These are phyloP conservation scores for Rugonectria rugulosa DNA, from an alignment of 2,329 filamentous ascomycete genomes.

Conservation along the genomic window DNA sequence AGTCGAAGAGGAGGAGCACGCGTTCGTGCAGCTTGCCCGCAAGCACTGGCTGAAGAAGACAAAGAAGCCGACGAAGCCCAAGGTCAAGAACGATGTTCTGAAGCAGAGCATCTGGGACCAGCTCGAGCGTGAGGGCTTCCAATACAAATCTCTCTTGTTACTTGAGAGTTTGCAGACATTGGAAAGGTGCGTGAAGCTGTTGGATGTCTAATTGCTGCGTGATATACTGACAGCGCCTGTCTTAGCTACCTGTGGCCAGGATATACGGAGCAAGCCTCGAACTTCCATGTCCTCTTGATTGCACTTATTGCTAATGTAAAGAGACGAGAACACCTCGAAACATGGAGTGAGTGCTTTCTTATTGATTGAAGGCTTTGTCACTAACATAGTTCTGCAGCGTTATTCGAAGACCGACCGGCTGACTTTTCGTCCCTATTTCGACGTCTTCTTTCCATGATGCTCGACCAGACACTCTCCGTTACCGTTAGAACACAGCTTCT, in stretches of 20 bases:
- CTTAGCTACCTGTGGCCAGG: slow-evolving; percentile 90
- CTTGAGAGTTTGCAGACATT: slow-evolving; percentile 91
- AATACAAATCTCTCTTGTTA: slow-evolving; percentile 77
- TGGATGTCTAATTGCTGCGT: slow-evolving; percentile 18
- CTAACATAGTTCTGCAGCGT: slow-evolving; percentile 57
- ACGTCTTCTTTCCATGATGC: slow-evolving; percentile 85
- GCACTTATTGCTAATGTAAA: slow-evolving; percentile 88
- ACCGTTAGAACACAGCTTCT: slow-evolving; percentile 82
- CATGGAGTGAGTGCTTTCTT: slow-evolving; percentile 73
- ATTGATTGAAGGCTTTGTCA: background rate
- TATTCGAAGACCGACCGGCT: slow-evolving; percentile 78
- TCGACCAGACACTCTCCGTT: slow-evolving; percentile 72
- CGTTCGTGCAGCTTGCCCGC: slow-evolving; percentile 79
- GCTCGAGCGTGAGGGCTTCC: slow-evolving; percentile 82
- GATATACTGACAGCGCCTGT: slow-evolving; percentile 32
- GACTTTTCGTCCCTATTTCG: slow-evolving; percentile 92
- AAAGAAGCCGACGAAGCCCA: slow-evolving; percentile 68
- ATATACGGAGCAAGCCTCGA: slow-evolving; percentile 86
- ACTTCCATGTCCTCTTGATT: slow-evolving; percentile 89
- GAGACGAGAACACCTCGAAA: slow-evolving; percentile 82
- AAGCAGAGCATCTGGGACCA: slow-evolving; percentile 90
- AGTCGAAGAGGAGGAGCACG: slow-evolving; percentile 74
- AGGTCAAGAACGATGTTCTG: slow-evolving; percentile 83
- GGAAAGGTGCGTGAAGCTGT: slow-evolving; percentile 66
- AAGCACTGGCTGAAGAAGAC: slow-evolving; percentile 81